Evolutionary conservation across 176 grass and related monocot species (phyloP), one percentile per base, ranked within the genome.

Genomic region (Carex kokanica): DNA sequence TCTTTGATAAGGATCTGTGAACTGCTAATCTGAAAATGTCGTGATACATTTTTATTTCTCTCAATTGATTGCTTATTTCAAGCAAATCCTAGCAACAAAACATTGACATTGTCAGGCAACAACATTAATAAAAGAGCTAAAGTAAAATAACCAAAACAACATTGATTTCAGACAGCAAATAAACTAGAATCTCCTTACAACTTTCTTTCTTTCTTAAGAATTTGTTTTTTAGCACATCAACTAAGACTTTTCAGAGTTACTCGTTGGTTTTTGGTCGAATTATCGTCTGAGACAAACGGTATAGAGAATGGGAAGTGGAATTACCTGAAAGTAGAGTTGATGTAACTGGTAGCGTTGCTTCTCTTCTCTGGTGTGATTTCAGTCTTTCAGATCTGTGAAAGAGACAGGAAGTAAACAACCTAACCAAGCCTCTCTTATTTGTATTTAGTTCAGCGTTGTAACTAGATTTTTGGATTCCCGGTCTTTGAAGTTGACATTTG

Each of bases 11-110:
- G 60, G 95, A 97, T 87, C 92, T 88, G 78, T 89, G 88, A 86
- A 97, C 92, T 78, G 88, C 88, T 85, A 90, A 91, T 82, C 85
- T 97, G 74, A 97, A 91, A 85, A 82, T 94, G 84, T 91, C 92
- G 66, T 92, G 95, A 90, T 92, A 78, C 95, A 97, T 97, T 5
- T 73, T 85, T 55, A 87, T 45, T 83, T 77, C 73, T 70, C 77
- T 88, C 78, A 32, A 83, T 41, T 9, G 64, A 64, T 55, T 31
- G 74, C 16, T 80, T 61, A 40, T 60, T 41, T 32, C 17, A 80
- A 59, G 6, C 16, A 31, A 89, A 63, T 14, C 21, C n/a, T 56
- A 53, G 16, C 2, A 38, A 81, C 54, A 56, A 63, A 47, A 51
- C 24, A 90, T 13, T 79, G 11, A 83, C 84, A 86, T 47, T 68